Conservation (phyloP, 2,329 filamentous ascomycete species). For the Aspergillus sp. region DNA sequence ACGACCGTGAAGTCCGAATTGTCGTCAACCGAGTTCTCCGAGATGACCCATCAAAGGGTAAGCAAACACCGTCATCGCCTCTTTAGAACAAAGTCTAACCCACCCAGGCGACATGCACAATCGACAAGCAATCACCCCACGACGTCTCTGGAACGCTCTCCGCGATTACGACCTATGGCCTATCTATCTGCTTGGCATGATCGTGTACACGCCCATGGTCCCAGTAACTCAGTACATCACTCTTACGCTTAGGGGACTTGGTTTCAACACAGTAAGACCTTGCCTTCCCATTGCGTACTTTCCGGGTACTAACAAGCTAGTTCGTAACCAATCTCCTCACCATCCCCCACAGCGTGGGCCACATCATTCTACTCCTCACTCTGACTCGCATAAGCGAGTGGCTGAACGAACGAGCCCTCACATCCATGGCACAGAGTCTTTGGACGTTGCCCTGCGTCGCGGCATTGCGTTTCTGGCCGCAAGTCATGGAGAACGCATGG, state of each 20-base stretch:
- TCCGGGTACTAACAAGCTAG: background rate
- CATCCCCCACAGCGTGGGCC: constrained; percentile 48
- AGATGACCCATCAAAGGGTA: constrained; percentile 59
- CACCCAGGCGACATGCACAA: constrained; percentile 56
- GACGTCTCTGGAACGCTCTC: constrained; percentile 51
- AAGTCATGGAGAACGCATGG: constrained; percentile 45
- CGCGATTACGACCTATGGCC: constrained; percentile 64
- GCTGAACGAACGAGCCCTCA: constrained; percentile 48
- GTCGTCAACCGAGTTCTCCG: constrained; percentile 60
- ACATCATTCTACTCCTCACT: constrained; percentile 43
- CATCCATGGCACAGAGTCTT: constrained; percentile 52
- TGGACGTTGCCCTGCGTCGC: constrained; percentile 63
- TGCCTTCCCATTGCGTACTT: constrained; percentile 58
- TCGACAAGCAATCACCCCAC: constrained; percentile 54
- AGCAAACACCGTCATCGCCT: background rate
- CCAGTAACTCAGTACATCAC: background rate
- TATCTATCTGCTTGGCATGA: constrained; percentile 53
- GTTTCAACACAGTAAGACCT: constrained; percentile 60
- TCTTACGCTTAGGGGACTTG: constrained; percentile 51
- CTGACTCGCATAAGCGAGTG: constrained; percentile 49
- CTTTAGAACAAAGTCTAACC: background rate
- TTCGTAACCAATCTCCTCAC: constrained; percentile 57
- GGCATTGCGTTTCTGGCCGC: constrained; percentile 45
- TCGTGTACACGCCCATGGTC: constrained; percentile 52
- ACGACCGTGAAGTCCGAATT: constrained; percentile 59